Percentiles rank a stretch among this genome's conserved stretches.
Evolutionary conservation across 1,284 basidiomycete species (phyloP).

Genomic region (Mycosarcoma maydis): DNA sequence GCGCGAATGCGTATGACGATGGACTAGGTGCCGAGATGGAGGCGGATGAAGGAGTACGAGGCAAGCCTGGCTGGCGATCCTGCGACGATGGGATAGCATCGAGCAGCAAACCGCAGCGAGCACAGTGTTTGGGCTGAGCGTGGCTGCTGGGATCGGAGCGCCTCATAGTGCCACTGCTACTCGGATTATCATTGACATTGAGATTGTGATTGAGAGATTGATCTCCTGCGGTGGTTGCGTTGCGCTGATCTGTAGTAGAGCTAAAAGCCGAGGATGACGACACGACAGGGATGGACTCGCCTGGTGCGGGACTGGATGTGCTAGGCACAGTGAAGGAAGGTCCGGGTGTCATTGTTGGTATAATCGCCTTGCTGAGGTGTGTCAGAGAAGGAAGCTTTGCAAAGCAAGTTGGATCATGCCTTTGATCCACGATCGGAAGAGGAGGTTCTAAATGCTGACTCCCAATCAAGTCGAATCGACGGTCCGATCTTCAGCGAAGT

Average conservation of each 20-base stretch:
- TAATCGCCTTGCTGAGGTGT: neutral
- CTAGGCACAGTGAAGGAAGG: slow-evolving; percentile 42
- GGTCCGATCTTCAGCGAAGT: neutral
- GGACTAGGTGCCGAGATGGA: slow-evolving; percentile 44
- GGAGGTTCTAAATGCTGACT: too few relatives aligned
- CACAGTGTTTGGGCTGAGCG: slow-evolving; percentile 41
- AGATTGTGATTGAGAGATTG: neutral
- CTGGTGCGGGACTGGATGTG: slow-evolving; percentile 4
- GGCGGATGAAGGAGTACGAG: slow-evolving; percentile 20
- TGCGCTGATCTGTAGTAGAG: slow-evolving; percentile 1
- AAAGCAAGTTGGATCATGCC: slow-evolving; percentile 1
- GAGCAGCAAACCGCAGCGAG: slow-evolving; percentile 39
- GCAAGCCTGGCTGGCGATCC: slow-evolving; percentile 18
- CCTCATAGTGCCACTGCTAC: slow-evolving; percentile 7
- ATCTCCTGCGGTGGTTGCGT: neutral
- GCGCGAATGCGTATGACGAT: slow-evolving; percentile 46
- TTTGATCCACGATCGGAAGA: neutral
- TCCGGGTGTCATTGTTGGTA: slow-evolving; percentile 37
- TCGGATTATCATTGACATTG: neutral
- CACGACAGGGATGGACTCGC: neutral
- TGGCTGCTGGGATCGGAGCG: slow-evolving; percentile 3
- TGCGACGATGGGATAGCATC: slow-evolving; percentile 11
- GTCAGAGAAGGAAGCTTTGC: neutral
- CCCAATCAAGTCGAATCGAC: neutral
- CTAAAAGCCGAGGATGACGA: neutral